These are phyloP conservation scores for Phytophthora constricta DNA, from an alignment of 352 stramenopile genomes.

Conservation along the genomic window DNA sequence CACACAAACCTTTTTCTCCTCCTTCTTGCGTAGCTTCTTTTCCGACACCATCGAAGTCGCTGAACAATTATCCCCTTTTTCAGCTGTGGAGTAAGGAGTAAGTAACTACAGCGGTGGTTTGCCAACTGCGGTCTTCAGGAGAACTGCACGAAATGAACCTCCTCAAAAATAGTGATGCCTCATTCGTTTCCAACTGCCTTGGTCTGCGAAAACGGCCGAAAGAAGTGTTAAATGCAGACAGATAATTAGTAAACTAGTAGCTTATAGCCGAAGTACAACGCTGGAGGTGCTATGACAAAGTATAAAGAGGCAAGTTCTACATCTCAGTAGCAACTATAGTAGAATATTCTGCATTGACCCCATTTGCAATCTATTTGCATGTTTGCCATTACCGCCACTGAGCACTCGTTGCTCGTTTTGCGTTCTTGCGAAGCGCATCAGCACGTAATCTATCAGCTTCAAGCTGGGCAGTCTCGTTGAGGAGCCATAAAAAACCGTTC, in stretches of 20 bases:
- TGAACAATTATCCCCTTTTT: not conserved
- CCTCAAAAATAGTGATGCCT: constrained; percentile 17
- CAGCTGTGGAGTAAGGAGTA: no score
- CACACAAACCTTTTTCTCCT: constrained; percentile 40
- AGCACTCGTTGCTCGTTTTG: constrained; percentile 48
- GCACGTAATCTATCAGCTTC: constrained; percentile 58
- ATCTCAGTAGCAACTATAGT: no score
- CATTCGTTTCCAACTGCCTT: constrained; percentile 15
- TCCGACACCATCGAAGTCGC: constrained; percentile 30
- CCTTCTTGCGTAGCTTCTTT: constrained; percentile 34
- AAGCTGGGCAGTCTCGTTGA: constrained; percentile 66
- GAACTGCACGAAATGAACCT: not conserved
- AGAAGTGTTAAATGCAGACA: no score
- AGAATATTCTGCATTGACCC: no score
- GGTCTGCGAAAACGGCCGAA: constrained; percentile 7
- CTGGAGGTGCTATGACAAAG: no score
- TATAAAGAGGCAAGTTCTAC: no score
- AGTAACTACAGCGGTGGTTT: constrained; percentile 2
- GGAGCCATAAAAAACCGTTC: constrained; percentile 74
- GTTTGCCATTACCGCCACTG: constrained; percentile 35
- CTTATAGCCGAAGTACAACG: no score
- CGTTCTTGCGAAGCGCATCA: constrained; percentile 53
- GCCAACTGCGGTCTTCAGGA: not conserved
- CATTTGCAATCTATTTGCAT: no score
- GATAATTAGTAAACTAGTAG: no score